Conservation (phyloP, 495 filamentous ascomycete species). For the Neurospora sp. region DNA sequence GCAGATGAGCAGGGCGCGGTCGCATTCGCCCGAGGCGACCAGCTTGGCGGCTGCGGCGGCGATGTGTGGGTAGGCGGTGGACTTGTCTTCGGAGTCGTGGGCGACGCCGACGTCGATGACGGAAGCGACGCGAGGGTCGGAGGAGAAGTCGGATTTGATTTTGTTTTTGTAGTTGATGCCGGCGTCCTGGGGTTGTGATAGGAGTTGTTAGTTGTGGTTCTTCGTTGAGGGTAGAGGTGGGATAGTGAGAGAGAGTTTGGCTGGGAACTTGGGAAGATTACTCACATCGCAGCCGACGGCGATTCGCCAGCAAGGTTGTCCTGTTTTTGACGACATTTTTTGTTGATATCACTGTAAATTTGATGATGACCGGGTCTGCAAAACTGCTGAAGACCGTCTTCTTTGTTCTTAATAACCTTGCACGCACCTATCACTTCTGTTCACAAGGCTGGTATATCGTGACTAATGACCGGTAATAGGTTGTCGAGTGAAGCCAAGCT, state of each 20-base stretch:
- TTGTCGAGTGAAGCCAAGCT: background rate
- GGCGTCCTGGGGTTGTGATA: constrained; percentile 45
- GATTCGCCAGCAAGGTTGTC: constrained; percentile 29
- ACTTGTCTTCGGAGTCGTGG: constrained; percentile 47
- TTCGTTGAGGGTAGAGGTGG: background rate
- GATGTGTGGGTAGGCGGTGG: constrained; percentile 70
- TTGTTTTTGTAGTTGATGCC: constrained; percentile 70
- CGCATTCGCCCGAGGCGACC: constrained; percentile 56
- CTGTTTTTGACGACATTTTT: constrained; percentile 2
- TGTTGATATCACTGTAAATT: background rate
- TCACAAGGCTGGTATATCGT: background rate
- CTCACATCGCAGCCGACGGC: constrained; percentile 38
- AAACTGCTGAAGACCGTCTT: background rate
- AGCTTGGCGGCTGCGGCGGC: constrained; percentile 61
- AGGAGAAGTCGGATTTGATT: constrained; percentile 61
- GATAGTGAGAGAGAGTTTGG: background rate
- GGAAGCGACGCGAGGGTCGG: constrained; percentile 54
- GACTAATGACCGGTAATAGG: background rate
- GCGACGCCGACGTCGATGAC: constrained; percentile 56
- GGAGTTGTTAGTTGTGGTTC: constrained; percentile 7
- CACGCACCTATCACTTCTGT: background rate
- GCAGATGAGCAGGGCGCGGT: constrained; percentile 78
- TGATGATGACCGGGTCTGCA: background rate
- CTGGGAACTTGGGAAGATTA: constrained; percentile 10
- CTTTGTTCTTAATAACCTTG: background rate